phyloP scores from a whole-genome alignment of 441 rosid genomes.

The Populus hybrid region DNA sequence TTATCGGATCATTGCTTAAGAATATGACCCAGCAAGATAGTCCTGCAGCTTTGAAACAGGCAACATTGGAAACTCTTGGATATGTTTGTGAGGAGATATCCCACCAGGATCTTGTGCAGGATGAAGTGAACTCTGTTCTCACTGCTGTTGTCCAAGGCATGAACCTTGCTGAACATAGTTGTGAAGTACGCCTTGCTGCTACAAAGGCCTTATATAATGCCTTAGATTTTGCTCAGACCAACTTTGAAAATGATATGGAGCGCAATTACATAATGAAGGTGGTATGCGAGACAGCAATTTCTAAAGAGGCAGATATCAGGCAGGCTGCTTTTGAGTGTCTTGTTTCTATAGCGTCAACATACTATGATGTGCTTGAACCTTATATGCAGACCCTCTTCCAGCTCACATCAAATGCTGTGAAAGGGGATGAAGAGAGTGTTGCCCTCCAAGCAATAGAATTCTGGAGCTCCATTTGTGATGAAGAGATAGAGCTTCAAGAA shows the following conservation, averaged over 20 bases:
- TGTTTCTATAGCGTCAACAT: slow-evolving; percentile 86
- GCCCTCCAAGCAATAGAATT: slow-evolving; percentile 92
- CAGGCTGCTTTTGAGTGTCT: slow-evolving; percentile 95
- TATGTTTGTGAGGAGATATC: slow-evolving; percentile 92
- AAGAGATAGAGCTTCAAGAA: slow-evolving; percentile 89
- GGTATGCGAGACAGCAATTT: slow-evolving; percentile 79
- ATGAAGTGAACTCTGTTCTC: slow-evolving; percentile 80
- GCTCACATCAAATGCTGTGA: slow-evolving; percentile 86
- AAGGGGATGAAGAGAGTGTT: slow-evolving; percentile 85
- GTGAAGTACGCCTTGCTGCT: slow-evolving; percentile 84
- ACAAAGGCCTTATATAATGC: slow-evolving; percentile 82
- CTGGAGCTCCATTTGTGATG: too few species aligned
- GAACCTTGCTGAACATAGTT: slow-evolving; percentile 61
- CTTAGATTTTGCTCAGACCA: slow-evolving; percentile 80
- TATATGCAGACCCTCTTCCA: slow-evolving; percentile 82
- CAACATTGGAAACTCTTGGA: slow-evolving; percentile 89
- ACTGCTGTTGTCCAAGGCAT: slow-evolving; percentile 97
- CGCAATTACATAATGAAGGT: slow-evolving; percentile 87
- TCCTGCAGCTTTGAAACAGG: slow-evolving; percentile 65
- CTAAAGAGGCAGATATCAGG: slow-evolving; percentile 76
- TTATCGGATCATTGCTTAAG: slow-evolving; percentile 64
- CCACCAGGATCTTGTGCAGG: slow-evolving; percentile 72
- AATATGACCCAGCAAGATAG: slow-evolving; percentile 76
- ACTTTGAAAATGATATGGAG: slow-evolving; percentile 94
- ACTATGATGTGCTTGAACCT: slow-evolving; percentile 77